Evolutionary conservation across 108 stramenopile genomes (phyloP), one percentile per base, ranked within the genome.

Genomic region (Nannochloropsis oceanica): DNA sequence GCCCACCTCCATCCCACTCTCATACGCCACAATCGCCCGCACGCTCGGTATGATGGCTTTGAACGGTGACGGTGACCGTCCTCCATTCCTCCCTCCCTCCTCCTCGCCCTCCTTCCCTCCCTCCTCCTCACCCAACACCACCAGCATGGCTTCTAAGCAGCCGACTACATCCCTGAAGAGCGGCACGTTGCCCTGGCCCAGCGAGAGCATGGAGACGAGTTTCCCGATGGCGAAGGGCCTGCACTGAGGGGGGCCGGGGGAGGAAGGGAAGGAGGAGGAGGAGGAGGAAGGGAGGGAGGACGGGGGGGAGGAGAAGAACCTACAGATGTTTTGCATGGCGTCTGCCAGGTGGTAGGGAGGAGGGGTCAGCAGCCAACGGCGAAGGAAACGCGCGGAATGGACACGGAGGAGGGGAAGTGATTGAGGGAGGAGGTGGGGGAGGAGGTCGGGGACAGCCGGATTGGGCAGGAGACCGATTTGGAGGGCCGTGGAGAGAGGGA

Each of bases 391-490:
- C 27, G 87, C 80, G 85, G 87, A 85, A 44, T 87, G 82, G 12
- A 80, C 89, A 5, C 59, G 59, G 59, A 73, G 59, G 59, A 73
- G 59, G 59, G 59, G 59, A 2, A 85, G 87, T 79, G 44, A 85
- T 7, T 80, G 82, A 20, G 89, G 89, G 12, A 91, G 82, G 26
- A 91, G 85, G 22, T 27, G 42, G 24, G 81, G 85, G 5, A 91
- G 84, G 25, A 91, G 87, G 83, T 84, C 82, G 0, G 87, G 89
- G 22, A 91, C 89, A 27, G 88, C 85, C 27, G 73, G 27, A 42
- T 91, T 91, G 13, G 73, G 81, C 50, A 90, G 27, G 20, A 90
- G 82, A 26, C 90, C 90, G 42, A 91, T 87, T 86, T 91, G 86
- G 44, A 9, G 27, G 11, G 84, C 43, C 8, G 89, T 89, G 27